Conservation (phyloP, 768 basidiomycete genomes). For the Leccinellum luteum region DNA sequence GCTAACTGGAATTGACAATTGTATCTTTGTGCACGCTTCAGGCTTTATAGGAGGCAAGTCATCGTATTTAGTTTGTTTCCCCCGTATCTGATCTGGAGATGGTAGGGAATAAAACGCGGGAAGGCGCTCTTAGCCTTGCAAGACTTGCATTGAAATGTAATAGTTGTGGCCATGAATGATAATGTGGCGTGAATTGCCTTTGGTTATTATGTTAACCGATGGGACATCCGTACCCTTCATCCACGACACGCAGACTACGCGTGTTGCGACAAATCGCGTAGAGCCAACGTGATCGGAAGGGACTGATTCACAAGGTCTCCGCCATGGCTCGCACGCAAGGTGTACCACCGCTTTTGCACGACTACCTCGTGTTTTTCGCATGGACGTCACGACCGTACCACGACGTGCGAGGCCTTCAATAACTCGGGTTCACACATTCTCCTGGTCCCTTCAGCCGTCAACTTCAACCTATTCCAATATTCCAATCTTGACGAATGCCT, state of each 20-base stretch:
- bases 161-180: constrained; percentile 15
- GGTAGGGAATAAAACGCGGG: constrained; percentile 83
- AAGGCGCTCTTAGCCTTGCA: constrained; percentile 82
- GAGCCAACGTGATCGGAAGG: constrained; percentile 10
- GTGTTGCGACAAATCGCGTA: constrained; percentile 10
- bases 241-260: constrained; percentile 13
- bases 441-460: constrained; percentile 11
- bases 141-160: constrained; percentile 53
- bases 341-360: constrained; percentile 6
- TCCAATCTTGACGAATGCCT: constrained; percentile 32
- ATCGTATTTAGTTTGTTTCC: neutral
- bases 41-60: constrained; percentile 92
- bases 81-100: constrained; percentile 11
- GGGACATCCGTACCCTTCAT: constrained; percentile 5
- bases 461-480: constrained; percentile 10
- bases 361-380: constrained; percentile 33
- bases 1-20: constrained; percentile 70
- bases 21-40: constrained; percentile 92
- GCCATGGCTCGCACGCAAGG: neutral
- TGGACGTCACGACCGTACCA: constrained; percentile 27
- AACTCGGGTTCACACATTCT: constrained; percentile 6
- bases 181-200: constrained; percentile 15
- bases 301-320: constrained; percentile 3
- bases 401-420: constrained; percentile 23
- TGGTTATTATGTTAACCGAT: constrained; percentile 4